Base-by-base conservation (phyloP, 192 early-diverging fungal species). In the Physocladia obscura region DNA sequence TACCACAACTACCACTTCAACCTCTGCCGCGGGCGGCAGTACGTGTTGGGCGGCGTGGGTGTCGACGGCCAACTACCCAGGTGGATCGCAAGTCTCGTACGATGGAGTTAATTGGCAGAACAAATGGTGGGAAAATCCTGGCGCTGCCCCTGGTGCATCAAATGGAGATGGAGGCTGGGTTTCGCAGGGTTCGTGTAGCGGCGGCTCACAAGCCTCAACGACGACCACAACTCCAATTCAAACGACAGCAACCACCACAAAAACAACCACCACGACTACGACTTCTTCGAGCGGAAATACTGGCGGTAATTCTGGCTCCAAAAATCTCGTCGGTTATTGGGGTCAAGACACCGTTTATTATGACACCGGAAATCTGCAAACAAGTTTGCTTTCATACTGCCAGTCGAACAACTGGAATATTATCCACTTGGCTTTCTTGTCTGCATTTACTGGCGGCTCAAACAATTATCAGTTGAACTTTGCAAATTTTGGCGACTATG, bases 241-340 rank as follows among this genome's bases (percentile, higher is more conserved):
- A 21, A 48, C 40, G 22, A 48, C 61, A 13, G 27, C 36, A 24
- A 62, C 61, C 2, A 27, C 61, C 11, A 48, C 61, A 48, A 48
- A 19, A 15, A 62, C 40, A 5, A 21, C 61, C 30, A 48, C 36
- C 17, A 40, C 36, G 17, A 47, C 40, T 22, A 47, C 40, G 8
- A 13, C 36, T 2, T 17, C 61, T 19, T 13, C 57, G 6, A 34
- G n/a, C 22, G 2, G 17, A 5, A 48, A 15, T 17, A 62, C 61
- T 13, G 15, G 24, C 1, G 48, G 38, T 6, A 48, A 22, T 26
- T 22, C 61, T 11, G 15, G 15, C 3, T 51, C 49, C 29, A 51
- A 65, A 44, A 65, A 65, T 19, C 48, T 65, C 35, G 36, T 65
- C 49, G 32, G 30, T 8, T 65, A 65, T 34, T 65, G 63, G 63